Evolutionary conservation across 306 rosid genomes (phyloP).

Genomic region (Cucurbita argyrosperma): DNA sequence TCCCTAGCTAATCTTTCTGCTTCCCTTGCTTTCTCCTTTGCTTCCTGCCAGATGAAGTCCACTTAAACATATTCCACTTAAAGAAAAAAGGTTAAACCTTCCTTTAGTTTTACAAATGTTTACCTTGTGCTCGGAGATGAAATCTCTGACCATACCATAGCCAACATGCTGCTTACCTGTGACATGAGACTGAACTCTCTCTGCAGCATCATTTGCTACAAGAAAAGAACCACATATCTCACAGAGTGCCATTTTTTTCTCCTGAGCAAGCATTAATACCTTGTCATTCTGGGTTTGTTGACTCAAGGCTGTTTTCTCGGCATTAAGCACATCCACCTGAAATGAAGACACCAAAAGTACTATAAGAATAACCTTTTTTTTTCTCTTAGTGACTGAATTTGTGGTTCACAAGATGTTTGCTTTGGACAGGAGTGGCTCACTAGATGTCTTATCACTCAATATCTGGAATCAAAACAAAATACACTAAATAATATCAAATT

Average conservation of each 20-base stretch:
- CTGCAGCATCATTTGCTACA: slow-evolving; percentile 95
- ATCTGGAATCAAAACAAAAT: neutral
- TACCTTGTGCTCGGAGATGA: slow-evolving; percentile 73
- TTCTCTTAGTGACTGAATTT: neutral
- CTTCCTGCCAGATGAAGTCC: slow-evolving; percentile 33
- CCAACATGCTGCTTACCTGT: slow-evolving; percentile 99
- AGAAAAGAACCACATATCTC: slow-evolving; percentile 99
- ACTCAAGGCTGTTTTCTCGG: slow-evolving; percentile 71
- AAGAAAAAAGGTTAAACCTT: slow-evolving; percentile 4
- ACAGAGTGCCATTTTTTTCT: slow-evolving; percentile 97
- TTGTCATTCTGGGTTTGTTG: slow-evolving; percentile 61
- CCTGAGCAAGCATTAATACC: slow-evolving; percentile 71
- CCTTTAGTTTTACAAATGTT: slow-evolving; percentile 3
- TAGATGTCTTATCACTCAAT: neutral
- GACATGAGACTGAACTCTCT: slow-evolving; percentile 92
- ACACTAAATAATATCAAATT: neutral
- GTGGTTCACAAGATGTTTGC: neutral
- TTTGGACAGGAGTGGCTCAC: neutral
- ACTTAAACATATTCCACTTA: neutral
- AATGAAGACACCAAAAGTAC: neutral
- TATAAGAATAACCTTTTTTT: neutral
- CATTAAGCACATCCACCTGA: slow-evolving; percentile 81
- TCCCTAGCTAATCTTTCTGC: slow-evolving; percentile 79
- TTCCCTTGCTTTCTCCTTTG: slow-evolving; percentile 73
- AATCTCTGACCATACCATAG: slow-evolving; percentile 97